A percentile compares a stretch with the other conserved stretches of the same genome.
Conservation (phyloP, 805 yeast species). For the Teunomyces gatunensis region DNA sequence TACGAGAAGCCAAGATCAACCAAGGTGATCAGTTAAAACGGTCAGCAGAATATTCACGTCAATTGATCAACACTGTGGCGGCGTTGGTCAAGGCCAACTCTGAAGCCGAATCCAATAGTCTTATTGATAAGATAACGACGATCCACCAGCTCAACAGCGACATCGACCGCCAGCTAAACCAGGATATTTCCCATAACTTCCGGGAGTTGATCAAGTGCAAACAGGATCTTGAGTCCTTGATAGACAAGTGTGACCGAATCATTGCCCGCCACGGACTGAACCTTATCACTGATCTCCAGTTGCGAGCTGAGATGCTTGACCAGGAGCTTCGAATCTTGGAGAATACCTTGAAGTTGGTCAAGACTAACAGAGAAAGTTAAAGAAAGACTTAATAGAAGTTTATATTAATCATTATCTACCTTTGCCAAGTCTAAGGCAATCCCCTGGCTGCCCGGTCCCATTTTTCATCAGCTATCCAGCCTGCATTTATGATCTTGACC, state of each 20-base stretch:
- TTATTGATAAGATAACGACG: slow-evolving; percentile 33
- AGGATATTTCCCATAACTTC: slow-evolving; percentile 26
- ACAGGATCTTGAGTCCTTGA: slow-evolving; percentile 8
- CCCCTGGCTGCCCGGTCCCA: slow-evolving; percentile 60
- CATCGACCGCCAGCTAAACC: slow-evolving; percentile 34
- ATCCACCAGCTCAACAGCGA: slow-evolving; percentile 38
- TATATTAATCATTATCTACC: not conserved
- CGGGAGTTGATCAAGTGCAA: slow-evolving; percentile 13
- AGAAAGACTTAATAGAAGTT: not conserved
- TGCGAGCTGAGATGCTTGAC: slow-evolving; percentile 65
- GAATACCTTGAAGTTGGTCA: slow-evolving; percentile 36
- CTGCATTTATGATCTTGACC: slow-evolving; percentile 68
- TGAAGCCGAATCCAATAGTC: slow-evolving; percentile 15
- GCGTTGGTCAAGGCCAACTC: slow-evolving; percentile 28
- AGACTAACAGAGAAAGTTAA: slow-evolving; percentile 4
- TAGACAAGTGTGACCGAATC: slow-evolving; percentile 6
- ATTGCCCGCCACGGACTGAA: not conserved
- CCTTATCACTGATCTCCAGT: slow-evolving; percentile 11
- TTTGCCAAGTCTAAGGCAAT: slow-evolving; percentile 18
- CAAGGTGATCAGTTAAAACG: slow-evolving; percentile 27
- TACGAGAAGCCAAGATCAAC: slow-evolving; percentile 32
- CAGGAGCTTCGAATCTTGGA: slow-evolving; percentile 73
- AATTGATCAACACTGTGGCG: slow-evolving; percentile 21
- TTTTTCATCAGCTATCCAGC: slow-evolving; percentile 77
- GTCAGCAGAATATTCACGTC: slow-evolving; percentile 25